Evolutionary conservation across 805 yeast species (phyloP).

Genomic region (Saccharomycopsis sp.): DNA sequence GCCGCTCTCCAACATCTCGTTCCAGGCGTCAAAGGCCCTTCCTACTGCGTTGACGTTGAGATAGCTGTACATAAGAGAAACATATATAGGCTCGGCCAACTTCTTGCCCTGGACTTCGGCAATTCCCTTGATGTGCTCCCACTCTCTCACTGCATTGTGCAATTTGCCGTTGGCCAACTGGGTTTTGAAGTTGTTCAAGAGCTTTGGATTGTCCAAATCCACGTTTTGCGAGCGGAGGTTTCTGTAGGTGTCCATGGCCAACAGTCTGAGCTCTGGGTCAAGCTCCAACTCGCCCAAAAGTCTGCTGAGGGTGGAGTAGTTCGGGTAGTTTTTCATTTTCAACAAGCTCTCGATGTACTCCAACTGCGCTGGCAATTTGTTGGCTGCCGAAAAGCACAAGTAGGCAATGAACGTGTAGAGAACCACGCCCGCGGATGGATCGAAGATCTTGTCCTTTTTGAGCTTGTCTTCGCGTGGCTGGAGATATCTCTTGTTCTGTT

Average conservation of each 20-base stretch:
- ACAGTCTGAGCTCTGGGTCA: background rate
- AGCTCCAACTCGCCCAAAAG: background rate
- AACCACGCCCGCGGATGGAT: background rate
- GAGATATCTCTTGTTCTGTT: constrained; percentile 1
- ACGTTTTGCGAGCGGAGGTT: background rate
- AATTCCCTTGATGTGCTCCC: constrained; percentile 22
- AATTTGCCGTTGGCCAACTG: constrained; percentile 22
- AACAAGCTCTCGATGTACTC: background rate
- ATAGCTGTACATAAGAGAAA: constrained; percentile 41
- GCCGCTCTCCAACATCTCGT: constrained; percentile 36
- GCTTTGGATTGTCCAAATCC: constrained; percentile 5
- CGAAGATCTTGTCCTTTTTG: background rate
- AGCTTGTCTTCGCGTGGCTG: background rate
- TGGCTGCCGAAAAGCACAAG: constrained; percentile 5
- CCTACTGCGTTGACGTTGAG: constrained; percentile 31
- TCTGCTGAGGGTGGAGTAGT: background rate
- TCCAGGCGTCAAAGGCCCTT: constrained; percentile 43
- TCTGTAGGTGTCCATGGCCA: background rate
- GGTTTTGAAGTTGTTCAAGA: constrained; percentile 20
- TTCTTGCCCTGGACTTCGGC: constrained; percentile 28
- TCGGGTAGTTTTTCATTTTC: background rate
- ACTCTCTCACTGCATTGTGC: constrained; percentile 18
- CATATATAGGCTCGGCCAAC: constrained; percentile 36
- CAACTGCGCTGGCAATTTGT: constrained; percentile 3
- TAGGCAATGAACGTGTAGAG: constrained; percentile 10